Base-by-base conservation (phyloP, 164 flowering plant species). In the Hamamelis virginiana region DNA sequence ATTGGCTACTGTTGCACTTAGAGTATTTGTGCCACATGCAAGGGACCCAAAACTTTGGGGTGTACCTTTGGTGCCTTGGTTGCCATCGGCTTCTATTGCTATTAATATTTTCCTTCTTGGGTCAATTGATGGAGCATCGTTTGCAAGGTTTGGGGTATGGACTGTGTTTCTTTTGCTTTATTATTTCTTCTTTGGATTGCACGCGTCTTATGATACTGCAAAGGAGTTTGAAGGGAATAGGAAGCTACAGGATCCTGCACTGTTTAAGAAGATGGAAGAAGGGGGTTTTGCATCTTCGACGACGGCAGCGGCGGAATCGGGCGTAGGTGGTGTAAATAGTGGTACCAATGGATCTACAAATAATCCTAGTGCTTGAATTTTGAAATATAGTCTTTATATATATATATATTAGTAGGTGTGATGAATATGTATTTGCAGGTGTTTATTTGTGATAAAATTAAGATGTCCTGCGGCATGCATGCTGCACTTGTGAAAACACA, bases 21-120 rank as follows among this genome's bases (percentile, higher is more conserved):
- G 38, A 47, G 0, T 76, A 1, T 63, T 76, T 19, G 88, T 85
- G 12, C 82, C 81, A 0, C 76, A 81, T 3, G 91, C 89, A 0
- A 73, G 85, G 25, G n/a, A 22, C 0, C 86, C 91, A 0, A 84
- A 81, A 64, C 68, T 76, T 18, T 83, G 88, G 91, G 78, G 88
- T 11, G 78, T 77, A 3, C 91, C 91, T 0, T 33, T 84, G 62
- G 87, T 87, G 15, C 91, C 91, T 8, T 87, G 88, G 89, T 13
- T 87, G 68, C 91, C 91, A 9, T 82, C 91, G 1, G 72, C 77
- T 2, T 81, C 85, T 0, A 82, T 87, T 9, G 83, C 80, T 0
- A 78, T 87, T 18, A 87, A 85, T 41, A 44, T 87, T 0, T 87
- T 87, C 72, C 66, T 87, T 0, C 63, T 85, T 19, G 91, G 91